Conservation (phyloP, 108 stramenopile genomes). For the Cyclotella choctawhatcheeana region DNA sequence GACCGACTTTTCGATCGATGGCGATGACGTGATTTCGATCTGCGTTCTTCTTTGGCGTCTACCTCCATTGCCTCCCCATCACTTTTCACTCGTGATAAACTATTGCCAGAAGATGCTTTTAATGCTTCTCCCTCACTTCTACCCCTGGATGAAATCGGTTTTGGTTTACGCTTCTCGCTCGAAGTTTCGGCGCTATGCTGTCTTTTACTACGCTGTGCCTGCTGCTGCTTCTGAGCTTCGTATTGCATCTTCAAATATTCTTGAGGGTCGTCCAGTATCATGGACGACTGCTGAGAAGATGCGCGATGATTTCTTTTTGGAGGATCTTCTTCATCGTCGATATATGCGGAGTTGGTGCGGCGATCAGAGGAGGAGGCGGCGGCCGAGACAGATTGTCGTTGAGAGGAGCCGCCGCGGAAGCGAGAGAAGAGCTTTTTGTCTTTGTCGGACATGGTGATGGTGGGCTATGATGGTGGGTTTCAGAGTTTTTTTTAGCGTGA, state of each 20-base stretch:
- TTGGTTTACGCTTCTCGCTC: no score
- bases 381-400: background rate
- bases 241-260: no score
- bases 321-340: background rate
- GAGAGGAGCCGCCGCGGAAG: background rate
- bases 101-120: background rate
- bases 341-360: background rate
- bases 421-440: background rate
- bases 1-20: background rate
- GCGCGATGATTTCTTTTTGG: background rate
- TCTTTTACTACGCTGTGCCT: background rate
- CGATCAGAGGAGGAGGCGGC: background rate
- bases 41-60: background rate
- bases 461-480: no score
- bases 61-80: background rate
- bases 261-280: background rate
- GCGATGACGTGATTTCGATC: conserved; percentile 21
- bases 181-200: no score
- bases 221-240: background rate
- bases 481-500: no score
- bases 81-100: background rate
- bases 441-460: conserved; percentile 17
- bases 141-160: no score
- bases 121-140: background rate
- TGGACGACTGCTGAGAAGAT: background rate